Base-by-base conservation (phyloP, 192 early-diverging fungal genomes). In the Chytriomyces confervae region DNA sequence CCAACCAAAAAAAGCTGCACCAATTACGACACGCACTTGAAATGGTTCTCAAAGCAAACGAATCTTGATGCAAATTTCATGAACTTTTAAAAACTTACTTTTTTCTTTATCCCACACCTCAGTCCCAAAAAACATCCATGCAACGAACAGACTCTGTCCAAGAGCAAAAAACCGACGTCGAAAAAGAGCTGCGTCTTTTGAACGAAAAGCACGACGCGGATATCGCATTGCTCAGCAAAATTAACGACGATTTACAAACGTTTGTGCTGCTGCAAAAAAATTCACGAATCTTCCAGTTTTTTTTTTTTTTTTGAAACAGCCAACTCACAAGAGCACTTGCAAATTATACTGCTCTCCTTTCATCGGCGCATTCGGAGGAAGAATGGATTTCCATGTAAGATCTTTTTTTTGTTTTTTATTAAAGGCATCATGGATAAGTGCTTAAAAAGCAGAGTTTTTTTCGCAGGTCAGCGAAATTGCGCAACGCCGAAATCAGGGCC, bases 351-450 rank as follows among this genome's bases (percentile, higher is more conserved):
- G 2, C 49, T 8, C 20, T 53, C 20, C 49, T 57, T 23, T 10
- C 69, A 13, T 65, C 63, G 20, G 16, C 63, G 3, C 57, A 43
- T 43, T 50, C 72, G 10, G 44, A 74, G 27, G 72, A 74, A 5
- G 72, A 74, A 10, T 74, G 72, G 72, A 18, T 20, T n/a, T 53
- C 57, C 5, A 18, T 74, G 72, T 74, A 46, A 60, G 53, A 20
- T 16, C n/a, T 74, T 62, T 36, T 44, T 61, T 24, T 36, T n/a
- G 1, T 51, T 18, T 11, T 11, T 1, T 4, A 2, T 20, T 13
- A 20, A 57, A 57, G 0, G 24, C 24, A 27, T 57, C 20, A 57
- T 57, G 53, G 20, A 20, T 3, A 20, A 57, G 16, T 57, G 53
- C 13, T 57, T 57, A n/a, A 36, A 36, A 36, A 0, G 36, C 36